Evolutionary conservation across 306 rosid species (phyloP).

Genomic region (Datisca glomerata): DNA sequence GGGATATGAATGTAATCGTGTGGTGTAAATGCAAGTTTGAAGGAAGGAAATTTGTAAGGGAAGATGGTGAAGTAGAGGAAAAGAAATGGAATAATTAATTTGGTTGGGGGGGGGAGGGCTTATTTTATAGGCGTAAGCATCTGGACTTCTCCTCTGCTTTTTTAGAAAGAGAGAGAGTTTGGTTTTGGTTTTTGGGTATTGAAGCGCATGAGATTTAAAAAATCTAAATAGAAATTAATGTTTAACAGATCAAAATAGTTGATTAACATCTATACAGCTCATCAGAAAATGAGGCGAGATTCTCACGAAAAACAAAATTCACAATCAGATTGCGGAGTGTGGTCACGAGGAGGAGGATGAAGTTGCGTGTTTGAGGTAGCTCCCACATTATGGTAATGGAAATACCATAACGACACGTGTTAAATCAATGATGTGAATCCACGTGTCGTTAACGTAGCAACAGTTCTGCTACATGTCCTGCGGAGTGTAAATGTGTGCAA

Average conservation of each 20-base stretch:
- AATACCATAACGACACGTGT: no score
- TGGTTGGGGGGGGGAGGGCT: not conserved
- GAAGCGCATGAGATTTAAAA: not conserved
- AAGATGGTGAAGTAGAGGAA: not conserved
- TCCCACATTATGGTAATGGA: no score
- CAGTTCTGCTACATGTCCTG: no score
- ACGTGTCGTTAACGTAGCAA: no score
- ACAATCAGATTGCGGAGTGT: not conserved
- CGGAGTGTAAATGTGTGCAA: no score
- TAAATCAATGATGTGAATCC: no score
- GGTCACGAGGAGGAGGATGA: no score
- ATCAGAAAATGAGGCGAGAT: not conserved
- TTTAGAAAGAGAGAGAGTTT: not conserved
- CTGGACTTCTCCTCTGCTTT: constrained; percentile 9
- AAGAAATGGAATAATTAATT: not conserved
- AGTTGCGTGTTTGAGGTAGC: no score
- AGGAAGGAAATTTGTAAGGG: not conserved
- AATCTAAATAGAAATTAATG: not conserved
- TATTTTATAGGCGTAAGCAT: constrained; percentile 4
- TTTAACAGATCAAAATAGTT: not conserved
- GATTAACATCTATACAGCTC: not conserved
- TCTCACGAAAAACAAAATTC: no score
- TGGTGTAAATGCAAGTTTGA: no score
- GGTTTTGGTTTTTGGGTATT: no score
- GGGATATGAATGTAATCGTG: not conserved